A percentile compares a stretch with the other conserved stretches of the same genome.
phyloP scores from a whole-genome alignment of 495 filamentous ascomycete species.

The Hypoxylon crocopeplum region DNA sequence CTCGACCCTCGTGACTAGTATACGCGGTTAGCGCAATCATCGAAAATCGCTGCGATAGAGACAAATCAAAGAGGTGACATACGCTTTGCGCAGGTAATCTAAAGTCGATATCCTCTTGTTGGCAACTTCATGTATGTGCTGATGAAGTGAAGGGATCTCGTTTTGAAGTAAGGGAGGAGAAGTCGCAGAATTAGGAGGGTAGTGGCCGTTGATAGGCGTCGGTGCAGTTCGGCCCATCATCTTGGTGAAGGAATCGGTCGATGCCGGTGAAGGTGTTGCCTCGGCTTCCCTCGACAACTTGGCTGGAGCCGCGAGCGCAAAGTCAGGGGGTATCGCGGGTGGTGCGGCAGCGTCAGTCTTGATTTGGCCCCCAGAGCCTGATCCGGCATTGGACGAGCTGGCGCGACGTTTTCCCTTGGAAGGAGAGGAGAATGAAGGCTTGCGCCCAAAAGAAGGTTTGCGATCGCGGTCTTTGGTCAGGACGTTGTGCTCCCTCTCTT shows the following conservation, averaged over 20 bases:
- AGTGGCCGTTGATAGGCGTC: slow-evolving; percentile 37
- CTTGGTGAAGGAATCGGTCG: slow-evolving; percentile 48
- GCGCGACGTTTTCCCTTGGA: slow-evolving; percentile 48
- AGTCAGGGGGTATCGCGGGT: slow-evolving; percentile 47
- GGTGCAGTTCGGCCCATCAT: slow-evolving; percentile 52
- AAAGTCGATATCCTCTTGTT: slow-evolving; percentile 96
- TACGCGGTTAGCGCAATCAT: slow-evolving; percentile 26
- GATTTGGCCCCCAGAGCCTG: slow-evolving; percentile 31
- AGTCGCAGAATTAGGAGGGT: slow-evolving; percentile 41
- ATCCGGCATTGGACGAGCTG: slow-evolving; percentile 44
- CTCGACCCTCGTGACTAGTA: slow-evolving; percentile 82
- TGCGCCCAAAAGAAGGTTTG: slow-evolving; percentile 53
- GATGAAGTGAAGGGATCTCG: slow-evolving; percentile 60
- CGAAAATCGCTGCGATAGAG: slow-evolving; percentile 3
- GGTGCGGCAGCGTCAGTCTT: slow-evolving; percentile 47
- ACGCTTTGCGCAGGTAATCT: slow-evolving; percentile 92
- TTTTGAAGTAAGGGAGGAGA: slow-evolving; percentile 43
- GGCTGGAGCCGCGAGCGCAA: slow-evolving; percentile 48
- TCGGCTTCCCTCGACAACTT: slow-evolving; percentile 47
- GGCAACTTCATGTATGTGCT: slow-evolving; percentile 87
- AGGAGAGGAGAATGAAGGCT: slow-evolving; percentile 49
- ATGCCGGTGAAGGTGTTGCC: slow-evolving; percentile 42
- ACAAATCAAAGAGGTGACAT: slow-evolving; percentile 43
- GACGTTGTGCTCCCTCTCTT: slow-evolving; percentile 39
- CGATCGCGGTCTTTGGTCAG: slow-evolving; percentile 52